phyloP scores from a whole-genome alignment of 2,329 filamentous ascomycete genomes.

The Hypoxylon sp. region DNA sequence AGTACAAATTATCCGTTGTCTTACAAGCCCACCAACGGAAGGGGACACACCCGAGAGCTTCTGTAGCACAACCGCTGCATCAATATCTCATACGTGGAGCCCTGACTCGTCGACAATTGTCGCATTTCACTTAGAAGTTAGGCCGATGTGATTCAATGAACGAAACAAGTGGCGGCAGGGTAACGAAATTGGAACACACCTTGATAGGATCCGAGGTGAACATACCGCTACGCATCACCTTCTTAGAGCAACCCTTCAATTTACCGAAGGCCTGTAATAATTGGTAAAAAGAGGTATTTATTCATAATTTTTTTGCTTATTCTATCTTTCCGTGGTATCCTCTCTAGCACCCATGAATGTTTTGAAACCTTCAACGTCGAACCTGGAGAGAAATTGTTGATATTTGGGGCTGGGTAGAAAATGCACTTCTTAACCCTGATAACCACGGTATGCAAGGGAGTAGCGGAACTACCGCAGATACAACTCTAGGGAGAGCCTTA shows the following conservation, averaged over 20 bases:
- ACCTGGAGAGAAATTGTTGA: neutral
- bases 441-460: neutral
- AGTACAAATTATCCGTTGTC: neutral
- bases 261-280: neutral
- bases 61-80: conserved; percentile 16
- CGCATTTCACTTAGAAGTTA: neutral
- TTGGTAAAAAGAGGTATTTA: neutral
- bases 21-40: neutral
- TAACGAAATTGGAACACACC: neutral
- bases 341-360: neutral
- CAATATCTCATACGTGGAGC: conserved; percentile 5
- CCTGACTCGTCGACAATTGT: neutral
- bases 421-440: neutral
- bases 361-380: neutral
- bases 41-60: neutral
- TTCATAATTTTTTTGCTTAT: neutral
- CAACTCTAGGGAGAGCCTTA: neutral
- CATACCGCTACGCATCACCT: conserved; percentile 2
- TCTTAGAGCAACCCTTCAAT: conserved; percentile 1
- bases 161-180: neutral
- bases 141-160: neutral
- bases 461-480: neutral
- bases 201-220: neutral
- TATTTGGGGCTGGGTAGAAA: neutral
- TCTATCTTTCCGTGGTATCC: neutral